These are phyloP conservation scores for Corylus americana DNA, from an alignment of 306 rosid genomes.

Conservation along the genomic window DNA sequence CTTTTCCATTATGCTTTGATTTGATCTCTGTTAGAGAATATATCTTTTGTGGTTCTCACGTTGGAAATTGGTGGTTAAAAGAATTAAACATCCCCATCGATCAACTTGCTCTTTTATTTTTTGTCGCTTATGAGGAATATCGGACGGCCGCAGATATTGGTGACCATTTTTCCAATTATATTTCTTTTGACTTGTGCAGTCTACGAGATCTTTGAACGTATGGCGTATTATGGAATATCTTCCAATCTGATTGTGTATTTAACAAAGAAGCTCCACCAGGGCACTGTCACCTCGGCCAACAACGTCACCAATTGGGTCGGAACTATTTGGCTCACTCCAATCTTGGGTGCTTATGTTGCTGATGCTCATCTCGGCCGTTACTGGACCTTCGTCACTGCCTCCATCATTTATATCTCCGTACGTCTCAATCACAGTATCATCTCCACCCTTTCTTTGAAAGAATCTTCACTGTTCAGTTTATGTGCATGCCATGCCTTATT, in stretches of 20 bases:
- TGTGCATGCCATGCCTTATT: no score
- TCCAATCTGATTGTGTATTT: conserved; percentile 41
- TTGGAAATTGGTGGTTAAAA: no score
- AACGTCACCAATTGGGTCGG: conserved; percentile 67
- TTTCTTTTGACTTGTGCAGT: conserved; percentile 22
- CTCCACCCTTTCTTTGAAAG: not conserved
- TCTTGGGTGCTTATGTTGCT: conserved; percentile 82
- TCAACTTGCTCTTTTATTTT: not conserved
- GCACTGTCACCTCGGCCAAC: conserved; percentile 41
- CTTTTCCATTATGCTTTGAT: no score
- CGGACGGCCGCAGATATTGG: not conserved
- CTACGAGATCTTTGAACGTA: conserved; percentile 57
- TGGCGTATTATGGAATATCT: conserved; percentile 44
- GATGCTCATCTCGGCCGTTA: conserved; percentile 87
- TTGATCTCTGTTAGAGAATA: no score
- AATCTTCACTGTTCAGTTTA: no score
- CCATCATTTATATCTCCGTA: conserved; percentile 57
- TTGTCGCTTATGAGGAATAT: not conserved
- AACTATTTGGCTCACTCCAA: conserved; percentile 73
- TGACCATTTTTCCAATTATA: not conserved
- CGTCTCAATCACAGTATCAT: not conserved
- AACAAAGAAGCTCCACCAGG: conserved; percentile 48
- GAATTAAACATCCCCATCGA: no score
- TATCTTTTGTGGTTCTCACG: no score
- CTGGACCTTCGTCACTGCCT: conserved; percentile 64